Evolutionary conservation across 2,329 filamentous ascomycete species (phyloP), one percentile per base, ranked within the genome.

Genomic region (Cladosporium austrohemisphaericum): DNA sequence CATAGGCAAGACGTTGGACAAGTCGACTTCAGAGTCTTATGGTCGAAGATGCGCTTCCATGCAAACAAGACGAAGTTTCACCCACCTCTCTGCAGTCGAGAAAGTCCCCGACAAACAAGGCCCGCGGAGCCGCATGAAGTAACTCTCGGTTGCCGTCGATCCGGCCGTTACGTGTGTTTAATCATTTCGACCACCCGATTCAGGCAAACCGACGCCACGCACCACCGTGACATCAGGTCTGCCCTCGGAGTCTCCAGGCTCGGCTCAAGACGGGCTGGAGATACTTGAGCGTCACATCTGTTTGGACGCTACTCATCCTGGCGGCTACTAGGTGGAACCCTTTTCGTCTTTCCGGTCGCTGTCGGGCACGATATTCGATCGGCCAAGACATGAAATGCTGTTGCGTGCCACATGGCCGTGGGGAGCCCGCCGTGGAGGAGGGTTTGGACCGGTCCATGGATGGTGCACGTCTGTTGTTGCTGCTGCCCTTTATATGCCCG

Each of bases 351-450:
- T 35, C 16, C 44, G 44, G 44, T 38, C 44, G 33, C 41, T 35
- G 13, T 45, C 31, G 41, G 41, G 41, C 23, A 23, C 41, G 35
- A 16, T 22, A 19, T 37, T 26, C 31, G 23, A 31, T 47, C 44
- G 44, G 44, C 33, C 44, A 47, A 47, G 44, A 47, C 44, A 47
- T 31, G 44, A 47, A 38, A 38, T 23, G 44, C 23, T 31, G 23
- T 47, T 45, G 41, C 33, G 19, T 37, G 44, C 44, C 44, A 47
- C 44, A 47, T 47, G 44, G 44, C 32, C 35, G 33, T 47, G 44
- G 40, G 40, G 40, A 32, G 16, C 26, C 28, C 40, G 36, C 36
- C 36, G 36, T 43, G 40, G 25, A 38, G 44, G 33, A 47, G 19
- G 22, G 32, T 38, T 47, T 38, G 23, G 23, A 18, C 25, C 44